Evolutionary conservation across 345 rosid genomes (phyloP).

Genomic region (Rhizophora apiculata): DNA sequence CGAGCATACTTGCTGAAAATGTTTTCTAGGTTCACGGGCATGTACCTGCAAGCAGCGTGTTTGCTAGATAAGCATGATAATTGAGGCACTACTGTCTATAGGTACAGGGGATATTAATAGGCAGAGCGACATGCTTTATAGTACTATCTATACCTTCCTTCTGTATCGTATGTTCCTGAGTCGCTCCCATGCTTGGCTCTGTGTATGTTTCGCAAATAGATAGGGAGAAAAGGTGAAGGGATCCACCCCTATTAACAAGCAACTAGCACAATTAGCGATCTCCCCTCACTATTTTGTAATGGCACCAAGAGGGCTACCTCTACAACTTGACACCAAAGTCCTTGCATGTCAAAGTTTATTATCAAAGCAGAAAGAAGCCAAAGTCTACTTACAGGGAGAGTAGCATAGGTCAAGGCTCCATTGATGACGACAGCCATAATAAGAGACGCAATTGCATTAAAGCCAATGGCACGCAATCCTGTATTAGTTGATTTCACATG

Average conservation of each 20-base stretch:
- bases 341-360: too few relatives aligned
- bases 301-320: neutral
- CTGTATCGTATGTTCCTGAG: conserved; percentile 58
- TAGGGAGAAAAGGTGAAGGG: conserved; percentile 70
- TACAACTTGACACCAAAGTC: too few relatives aligned
- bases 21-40: conserved; percentile 56
- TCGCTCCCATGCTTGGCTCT: conserved; percentile 77
- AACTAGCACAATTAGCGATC: neutral
- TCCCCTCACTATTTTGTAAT: neutral
- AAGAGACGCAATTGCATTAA: conserved; percentile 54
- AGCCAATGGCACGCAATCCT: conserved; percentile 65
- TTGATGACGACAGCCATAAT: conserved; percentile 45
- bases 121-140: too few relatives aligned
- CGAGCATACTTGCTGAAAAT: conserved; percentile 73
- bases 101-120: too few relatives aligned
- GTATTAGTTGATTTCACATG: conserved; percentile 4
- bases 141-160: conserved; percentile 50
- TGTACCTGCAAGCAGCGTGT: conserved; percentile 34
- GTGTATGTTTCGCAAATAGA: conserved; percentile 71
- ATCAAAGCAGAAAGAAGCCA: neutral
- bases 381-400: conserved; percentile 51
- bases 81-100: neutral
- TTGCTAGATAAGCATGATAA: neutral
- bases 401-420: conserved; percentile 49
- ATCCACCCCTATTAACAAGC: conserved; percentile 55